Conservation (phyloP, 2,329 filamentous ascomycete species). For the Blumeria graminis region DNA sequence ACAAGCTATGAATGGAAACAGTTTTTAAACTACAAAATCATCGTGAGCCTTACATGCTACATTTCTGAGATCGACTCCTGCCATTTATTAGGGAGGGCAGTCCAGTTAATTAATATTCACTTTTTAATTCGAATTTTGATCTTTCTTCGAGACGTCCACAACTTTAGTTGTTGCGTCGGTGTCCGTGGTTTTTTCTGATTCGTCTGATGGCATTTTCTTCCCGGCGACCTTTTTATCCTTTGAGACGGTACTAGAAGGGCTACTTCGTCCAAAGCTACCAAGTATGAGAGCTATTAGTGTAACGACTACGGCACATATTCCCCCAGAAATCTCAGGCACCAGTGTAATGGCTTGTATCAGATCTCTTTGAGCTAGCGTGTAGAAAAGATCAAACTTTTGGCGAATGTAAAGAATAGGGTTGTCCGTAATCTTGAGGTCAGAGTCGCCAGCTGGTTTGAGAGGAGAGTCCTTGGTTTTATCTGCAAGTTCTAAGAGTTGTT, state of each 20-base stretch:
- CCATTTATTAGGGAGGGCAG: too few relatives aligned
- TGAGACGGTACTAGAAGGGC: conserved; percentile 27
- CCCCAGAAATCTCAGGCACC: conserved; percentile 76
- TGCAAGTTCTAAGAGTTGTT: conserved; percentile 58
- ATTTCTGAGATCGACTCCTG: too few relatives aligned
- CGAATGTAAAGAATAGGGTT: conserved; percentile 71
- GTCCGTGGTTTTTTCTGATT: too few relatives aligned
- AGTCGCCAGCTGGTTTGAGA: conserved; percentile 37
- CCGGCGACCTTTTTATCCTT: too few relatives aligned
- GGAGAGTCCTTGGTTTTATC: conserved; percentile 49
- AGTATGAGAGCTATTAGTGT: conserved; percentile 48
- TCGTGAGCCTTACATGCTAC: too few relatives aligned
- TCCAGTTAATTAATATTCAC: too few relatives aligned
- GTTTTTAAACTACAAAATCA: too few relatives aligned
- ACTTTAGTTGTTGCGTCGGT: too few relatives aligned
- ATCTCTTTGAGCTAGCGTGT: conserved; percentile 56
- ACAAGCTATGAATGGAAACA: too few relatives aligned
- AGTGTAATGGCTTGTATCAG: conserved; percentile 66
- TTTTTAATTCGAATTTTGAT: too few relatives aligned
- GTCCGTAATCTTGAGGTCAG: conserved; percentile 68
- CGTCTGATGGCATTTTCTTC: too few relatives aligned
- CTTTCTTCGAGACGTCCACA: too few relatives aligned
- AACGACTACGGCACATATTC: conserved; percentile 44
- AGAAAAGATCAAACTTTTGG: conserved; percentile 84
- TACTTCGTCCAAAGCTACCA: conserved; percentile 37